Conservation (phyloP, 108 stramenopile species). For the Nitzschia sp. region DNA sequence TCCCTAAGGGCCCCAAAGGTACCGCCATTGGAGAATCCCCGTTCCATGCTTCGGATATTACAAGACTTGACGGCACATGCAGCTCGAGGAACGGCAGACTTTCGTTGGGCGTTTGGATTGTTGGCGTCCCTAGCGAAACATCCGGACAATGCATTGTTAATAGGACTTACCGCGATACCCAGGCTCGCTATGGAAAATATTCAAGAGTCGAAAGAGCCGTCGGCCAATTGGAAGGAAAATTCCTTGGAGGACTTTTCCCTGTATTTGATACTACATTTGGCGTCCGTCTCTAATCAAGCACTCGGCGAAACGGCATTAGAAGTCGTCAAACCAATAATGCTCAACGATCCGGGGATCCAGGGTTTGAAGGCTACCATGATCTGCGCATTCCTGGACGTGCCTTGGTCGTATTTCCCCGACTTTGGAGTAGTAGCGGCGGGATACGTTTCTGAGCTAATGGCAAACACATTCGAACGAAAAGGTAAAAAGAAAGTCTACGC, state of each 20-base stretch:
- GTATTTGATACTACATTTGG: conserved; percentile 29
- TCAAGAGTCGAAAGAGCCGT: conserved; percentile 3
- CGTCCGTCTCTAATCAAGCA: conserved; percentile 12
- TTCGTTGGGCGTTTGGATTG: conserved; percentile 44
- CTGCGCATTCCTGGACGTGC: conserved; percentile 33
- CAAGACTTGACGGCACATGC: conserved; percentile 38
- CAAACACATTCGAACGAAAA: conserved; percentile 40
- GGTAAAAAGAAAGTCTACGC: conserved; percentile 35
- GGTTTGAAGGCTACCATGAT: conserved; percentile 44
- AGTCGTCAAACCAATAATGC: conserved; percentile 31
- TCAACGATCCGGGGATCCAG: conserved; percentile 30
- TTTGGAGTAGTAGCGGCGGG: conserved; percentile 37
- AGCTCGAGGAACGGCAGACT: conserved; percentile 36
- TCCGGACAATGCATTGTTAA: conserved; percentile 40
- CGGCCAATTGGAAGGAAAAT: conserved; percentile 30
- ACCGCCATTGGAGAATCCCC: conserved; percentile 42
- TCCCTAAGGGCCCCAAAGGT: conserved; percentile 9
- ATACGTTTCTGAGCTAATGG: conserved; percentile 37
- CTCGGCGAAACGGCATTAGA: conserved; percentile 15
- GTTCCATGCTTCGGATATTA: conserved; percentile 37
- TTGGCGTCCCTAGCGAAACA: conserved; percentile 26
- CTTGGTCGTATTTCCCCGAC: conserved; percentile 32
- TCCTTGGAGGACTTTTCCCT: conserved; percentile 42
- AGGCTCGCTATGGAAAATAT: conserved; percentile 29
- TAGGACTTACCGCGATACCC: conserved; percentile 36